Base-by-base conservation (phyloP, 208 protist genomes). In the Leishmania tropica region DNA sequence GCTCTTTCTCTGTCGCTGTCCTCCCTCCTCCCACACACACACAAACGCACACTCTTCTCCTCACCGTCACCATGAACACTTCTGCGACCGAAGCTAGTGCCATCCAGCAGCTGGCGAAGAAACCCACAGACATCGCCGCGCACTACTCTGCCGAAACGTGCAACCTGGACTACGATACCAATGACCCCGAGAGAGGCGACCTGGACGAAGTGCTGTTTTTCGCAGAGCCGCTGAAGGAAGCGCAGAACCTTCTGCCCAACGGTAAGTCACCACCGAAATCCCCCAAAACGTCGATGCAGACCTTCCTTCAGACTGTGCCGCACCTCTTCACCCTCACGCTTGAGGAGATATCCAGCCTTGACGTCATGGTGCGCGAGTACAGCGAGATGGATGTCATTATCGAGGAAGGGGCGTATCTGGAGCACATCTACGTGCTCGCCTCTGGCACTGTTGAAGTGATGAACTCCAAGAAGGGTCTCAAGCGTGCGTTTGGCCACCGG, bases 401-500 rank as follows among this genome's bases (percentile, higher is more conserved):
- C 54, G 92, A 95, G 64, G 92, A 95, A 56, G 92, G 93, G 1
- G 75, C 78, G 62, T 68, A 87, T 21, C 85, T 96, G 35, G 83
- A 93, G 85, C 92, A 96, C 76, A 88, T 96, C 31, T 96, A 94
- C 83, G 92, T 96, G 11, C 75, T 96, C 11, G 93, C 90, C 5
- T 95, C 92, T 5, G 93, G 93, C 56, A 95, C 90, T 0, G 90
- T 96, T 37, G 92, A 96, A 76, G 93, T 96, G 79, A 95, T 96
- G 89, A 95, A 95, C 85, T 91, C 93, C 13, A 95, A 90, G 79
- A 90, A 86, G 51, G 93, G 93, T 10, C 84, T 94, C 60, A 87
- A 89, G 71, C 88, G 90, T 24, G 88, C 88, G 1, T 90, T 93
- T 83, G 93, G 93, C 0, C 93, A 96, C 76, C 93, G 93, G 17